Evolutionary conservation across 495 filamentous ascomycete genomes (phyloP).

Genomic region (Penicillium malachiteum): DNA sequence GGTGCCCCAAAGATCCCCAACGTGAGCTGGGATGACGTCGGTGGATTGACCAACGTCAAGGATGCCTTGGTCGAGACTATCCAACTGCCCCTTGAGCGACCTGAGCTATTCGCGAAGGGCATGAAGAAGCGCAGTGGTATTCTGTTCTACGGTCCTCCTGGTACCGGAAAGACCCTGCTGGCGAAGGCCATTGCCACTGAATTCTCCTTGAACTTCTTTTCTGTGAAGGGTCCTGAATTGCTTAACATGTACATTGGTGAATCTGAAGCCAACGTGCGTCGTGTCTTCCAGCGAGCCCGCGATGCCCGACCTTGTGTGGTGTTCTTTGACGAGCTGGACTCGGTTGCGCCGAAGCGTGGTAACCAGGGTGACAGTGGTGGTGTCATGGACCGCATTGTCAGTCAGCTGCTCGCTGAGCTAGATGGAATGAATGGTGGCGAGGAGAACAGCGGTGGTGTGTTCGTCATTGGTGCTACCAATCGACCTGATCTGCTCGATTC

Average conservation of each 20-base stretch:
- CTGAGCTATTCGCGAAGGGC: constrained; percentile 93
- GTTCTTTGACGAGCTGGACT: constrained; percentile 98
- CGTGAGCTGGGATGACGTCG: constrained; percentile 94
- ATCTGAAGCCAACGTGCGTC: constrained; percentile 93
- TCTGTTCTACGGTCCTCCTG: constrained; percentile 94
- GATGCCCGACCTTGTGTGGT: constrained; percentile 97
- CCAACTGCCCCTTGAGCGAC: constrained; percentile 85
- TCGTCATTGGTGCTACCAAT: constrained; percentile 97
- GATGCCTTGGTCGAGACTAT: constrained; percentile 96
- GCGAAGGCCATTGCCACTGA: constrained; percentile 98
- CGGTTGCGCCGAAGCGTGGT: constrained; percentile 93
- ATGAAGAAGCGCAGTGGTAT: constrained; percentile 99
- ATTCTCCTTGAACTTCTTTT: constrained; percentile 98
- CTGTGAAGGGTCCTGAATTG: constrained; percentile 94
- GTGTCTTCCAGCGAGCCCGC: constrained; percentile 91
- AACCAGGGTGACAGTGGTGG: constrained; percentile 98
- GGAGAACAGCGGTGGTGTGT: constrained; percentile 83
- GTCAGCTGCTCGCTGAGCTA: constrained; percentile 89
- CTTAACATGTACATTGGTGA: constrained; percentile 99
- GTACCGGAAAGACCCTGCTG: constrained; percentile 93
- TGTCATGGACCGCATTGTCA: constrained; percentile 98
- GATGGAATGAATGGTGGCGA: constrained; percentile 96
- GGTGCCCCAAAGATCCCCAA: constrained; percentile 98
- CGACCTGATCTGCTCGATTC: constrained; percentile 90
- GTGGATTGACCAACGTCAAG: constrained; percentile 90